phyloP scores from a whole-genome alignment of 345 rosid species.

The Eucalyptus polybractea region DNA sequence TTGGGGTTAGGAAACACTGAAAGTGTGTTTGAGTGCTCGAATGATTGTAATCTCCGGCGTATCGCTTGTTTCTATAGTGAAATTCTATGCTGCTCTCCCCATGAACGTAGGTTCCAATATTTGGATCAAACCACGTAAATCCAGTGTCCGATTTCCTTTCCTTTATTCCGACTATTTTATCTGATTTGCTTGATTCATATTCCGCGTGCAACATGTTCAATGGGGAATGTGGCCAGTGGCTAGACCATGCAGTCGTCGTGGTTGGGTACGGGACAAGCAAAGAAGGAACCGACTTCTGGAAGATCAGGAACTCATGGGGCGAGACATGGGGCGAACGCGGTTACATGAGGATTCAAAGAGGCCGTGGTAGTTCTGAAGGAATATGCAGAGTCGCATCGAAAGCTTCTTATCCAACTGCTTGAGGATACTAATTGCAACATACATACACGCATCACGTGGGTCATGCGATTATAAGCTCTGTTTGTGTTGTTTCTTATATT shows the following conservation, averaged over 20 bases:
- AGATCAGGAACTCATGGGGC: neutral
- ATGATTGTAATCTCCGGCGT: no score
- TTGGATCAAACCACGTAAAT: fast-evolving
- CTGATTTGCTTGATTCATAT: no score
- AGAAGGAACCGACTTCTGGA: neutral
- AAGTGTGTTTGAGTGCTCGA: no score
- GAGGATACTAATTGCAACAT: neutral
- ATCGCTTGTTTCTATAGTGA: no score
- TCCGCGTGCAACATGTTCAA: neutral
- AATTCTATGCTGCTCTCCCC: fast-evolving
- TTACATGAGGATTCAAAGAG: neutral
- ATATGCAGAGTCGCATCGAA: neutral
- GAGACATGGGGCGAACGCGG: neutral
- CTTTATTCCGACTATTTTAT: no score
- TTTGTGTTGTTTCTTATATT: neutral
- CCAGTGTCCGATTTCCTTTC: no score
- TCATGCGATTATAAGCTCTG: neutral
- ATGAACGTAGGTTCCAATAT: no score
- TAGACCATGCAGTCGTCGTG: neutral
- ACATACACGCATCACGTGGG: neutral
- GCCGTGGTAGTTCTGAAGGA: neutral
- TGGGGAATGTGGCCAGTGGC: neutral
- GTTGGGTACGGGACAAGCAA: neutral
- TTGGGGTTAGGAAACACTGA: no score
- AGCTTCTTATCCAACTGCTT: neutral